phyloP scores from a whole-genome alignment of 306 rosid genomes.

The Quercus alba region DNA sequence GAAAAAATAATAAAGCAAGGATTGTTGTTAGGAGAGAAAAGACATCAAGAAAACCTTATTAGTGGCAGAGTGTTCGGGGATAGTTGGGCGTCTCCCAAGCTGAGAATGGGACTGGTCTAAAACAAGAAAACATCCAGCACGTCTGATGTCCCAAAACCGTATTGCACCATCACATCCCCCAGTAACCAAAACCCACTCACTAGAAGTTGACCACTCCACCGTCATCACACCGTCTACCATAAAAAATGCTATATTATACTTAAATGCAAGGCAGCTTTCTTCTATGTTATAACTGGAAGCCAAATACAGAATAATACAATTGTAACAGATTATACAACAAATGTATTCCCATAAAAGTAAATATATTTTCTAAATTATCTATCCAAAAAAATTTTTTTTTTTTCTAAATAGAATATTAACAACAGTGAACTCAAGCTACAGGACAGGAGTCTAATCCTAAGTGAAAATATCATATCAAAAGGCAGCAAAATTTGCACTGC shows the following conservation, averaged over 20 bases:
- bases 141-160: slow-evolving; percentile 96
- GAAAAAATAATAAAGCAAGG: neutral
- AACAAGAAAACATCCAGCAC: slow-evolving; percentile 82
- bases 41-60: slow-evolving; percentile 51
- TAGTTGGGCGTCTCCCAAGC: slow-evolving; percentile 86
- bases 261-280: neutral
- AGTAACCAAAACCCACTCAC: slow-evolving; percentile 84
- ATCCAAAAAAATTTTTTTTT: no score
- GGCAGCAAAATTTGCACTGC: no score
- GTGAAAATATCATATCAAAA: neutral
- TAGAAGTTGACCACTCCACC: slow-evolving; percentile 89
- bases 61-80: slow-evolving; percentile 41
- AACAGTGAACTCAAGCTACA: neutral
- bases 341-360: neutral
- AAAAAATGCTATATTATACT: slow-evolving; percentile 15
- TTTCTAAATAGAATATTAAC: neutral
- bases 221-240: slow-evolving; percentile 87
- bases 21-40: slow-evolving; percentile 4
- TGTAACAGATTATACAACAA: neutral
- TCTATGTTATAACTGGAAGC: neutral
- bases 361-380: neutral
- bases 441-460: neutral
- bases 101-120: slow-evolving; percentile 87
- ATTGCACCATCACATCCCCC: slow-evolving; percentile 99
- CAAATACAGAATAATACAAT: neutral